Evolutionary conservation across 1,284 basidiomycete genomes (phyloP), one percentile per base, ranked within the genome.

Genomic region (Trichosporon sp.): DNA sequence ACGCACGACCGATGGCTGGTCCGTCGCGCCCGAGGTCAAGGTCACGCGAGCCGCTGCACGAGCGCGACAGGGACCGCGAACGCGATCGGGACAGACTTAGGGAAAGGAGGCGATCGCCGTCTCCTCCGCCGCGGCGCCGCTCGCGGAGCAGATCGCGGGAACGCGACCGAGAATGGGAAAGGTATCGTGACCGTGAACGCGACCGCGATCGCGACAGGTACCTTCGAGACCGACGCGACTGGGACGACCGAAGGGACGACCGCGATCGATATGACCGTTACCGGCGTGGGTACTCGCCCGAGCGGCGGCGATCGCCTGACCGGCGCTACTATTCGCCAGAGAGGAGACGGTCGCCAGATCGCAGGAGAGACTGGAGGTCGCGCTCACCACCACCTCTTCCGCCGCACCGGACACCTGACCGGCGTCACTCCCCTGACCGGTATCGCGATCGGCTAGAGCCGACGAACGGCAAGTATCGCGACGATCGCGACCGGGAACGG

Each of bases 201-300:
- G 68, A 69, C 12, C 66, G 66, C 16, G 71, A 65, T 7, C 68
- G 66, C 35, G 71, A 70, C 12, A 40, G 71, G n/a, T 61, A 70
- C 40, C 35, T 61, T 8, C 38, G 16, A 11, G 64, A 69, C n/a
- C 64, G 66, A 46, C 66, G 51, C 14, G 68, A 66, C 14, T 66
- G 65, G 21, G 70, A 69, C 63, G 63, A 61, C 16, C 61, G 70
- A 8, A 31, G 65, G 6, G 46, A 68, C 46, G 66, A 69, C 38
- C 56, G 63, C 21, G 68, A 72, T 51, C 37, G 68, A 3, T 19
- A 51, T 19, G 65, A 65, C 37, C 43, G 66, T 7, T 48, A 71
- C 19, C 21, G 38, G 4, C 32, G 46, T 11, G 14, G 64, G 35
- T 54, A 69, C 51, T 59, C 59, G 7, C 51, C 37, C 31, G 48